These are phyloP conservation scores for Sclerotinia spermophila DNA, from an alignment of 2,329 filamentous ascomycete species.

Conservation along the genomic window DNA sequence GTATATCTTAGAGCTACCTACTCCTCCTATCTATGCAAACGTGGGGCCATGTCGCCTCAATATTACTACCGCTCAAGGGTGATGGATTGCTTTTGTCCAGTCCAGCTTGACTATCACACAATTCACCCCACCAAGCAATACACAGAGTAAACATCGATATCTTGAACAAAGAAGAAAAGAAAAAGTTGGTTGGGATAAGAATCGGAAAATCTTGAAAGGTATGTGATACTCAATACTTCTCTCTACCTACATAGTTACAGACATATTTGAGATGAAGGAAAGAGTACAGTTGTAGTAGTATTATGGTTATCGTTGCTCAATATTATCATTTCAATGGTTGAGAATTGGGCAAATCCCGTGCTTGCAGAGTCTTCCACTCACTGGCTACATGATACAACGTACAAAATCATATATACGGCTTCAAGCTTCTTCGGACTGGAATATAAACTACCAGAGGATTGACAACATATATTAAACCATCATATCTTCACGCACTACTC, in stretches of 20 bases:
- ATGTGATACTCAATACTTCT: background rate
- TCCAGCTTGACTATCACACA: background rate
- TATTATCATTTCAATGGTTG: background rate
- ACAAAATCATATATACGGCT: background rate
- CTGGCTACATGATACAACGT: background rate
- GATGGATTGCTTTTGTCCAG: no score
- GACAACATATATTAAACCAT: background rate
- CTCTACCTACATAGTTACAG: background rate
- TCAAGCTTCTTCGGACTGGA: background rate
- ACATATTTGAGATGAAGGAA: background rate
- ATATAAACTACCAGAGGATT: background rate
- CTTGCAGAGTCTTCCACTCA: conserved; percentile 6
- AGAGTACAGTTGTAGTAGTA: background rate
- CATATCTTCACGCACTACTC: background rate
- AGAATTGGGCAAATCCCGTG: background rate
- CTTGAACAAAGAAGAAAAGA: background rate
- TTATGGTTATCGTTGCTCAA: background rate
- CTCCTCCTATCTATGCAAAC: no score
- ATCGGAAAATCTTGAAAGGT: background rate
- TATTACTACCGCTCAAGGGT: no score
- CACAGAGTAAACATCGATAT: no score
- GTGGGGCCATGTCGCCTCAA: background rate
- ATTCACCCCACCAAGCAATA: background rate
- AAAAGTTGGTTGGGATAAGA: background rate
- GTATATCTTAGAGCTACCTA: background rate